Percentiles rank a stretch among this genome's conserved stretches.
phyloP scores from a whole-genome alignment of 805 yeast species.

The Candida nanaspora region DNA sequence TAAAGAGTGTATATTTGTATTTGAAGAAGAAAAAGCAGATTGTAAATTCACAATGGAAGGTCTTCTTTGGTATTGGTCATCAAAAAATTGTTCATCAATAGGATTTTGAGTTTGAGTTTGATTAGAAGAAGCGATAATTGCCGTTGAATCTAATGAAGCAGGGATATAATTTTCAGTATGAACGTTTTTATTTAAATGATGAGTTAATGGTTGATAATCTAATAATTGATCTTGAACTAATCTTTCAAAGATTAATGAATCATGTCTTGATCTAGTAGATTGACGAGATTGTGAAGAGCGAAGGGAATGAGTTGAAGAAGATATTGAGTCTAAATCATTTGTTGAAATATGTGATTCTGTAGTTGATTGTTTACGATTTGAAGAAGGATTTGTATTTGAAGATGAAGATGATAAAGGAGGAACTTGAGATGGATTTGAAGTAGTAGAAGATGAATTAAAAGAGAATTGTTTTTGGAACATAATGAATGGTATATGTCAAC shows the following conservation, averaged over 20 bases:
- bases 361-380: too few species aligned
- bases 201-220: constrained; percentile 21
- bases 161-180: constrained; percentile 48
- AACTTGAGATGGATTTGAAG: neutral
- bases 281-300: too few species aligned
- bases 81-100: neutral
- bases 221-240: constrained; percentile 52
- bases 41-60: constrained; percentile 46
- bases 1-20: neutral
- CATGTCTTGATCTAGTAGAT: constrained; percentile 10
- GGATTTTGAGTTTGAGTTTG: neutral
- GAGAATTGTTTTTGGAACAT: constrained; percentile 5
- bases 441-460: constrained; percentile 3
- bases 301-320: too few species aligned
- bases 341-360: too few species aligned
- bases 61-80: constrained; percentile 36
- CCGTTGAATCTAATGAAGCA: constrained; percentile 46
- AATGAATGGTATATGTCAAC: too few species aligned
- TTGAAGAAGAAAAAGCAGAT: constrained; percentile 17
- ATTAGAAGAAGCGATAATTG: constrained; percentile 31
- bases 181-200: constrained; percentile 26
- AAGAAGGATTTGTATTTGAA: constrained; percentile 1
- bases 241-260: constrained; percentile 57
- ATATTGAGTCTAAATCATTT: too few species aligned
- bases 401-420: neutral